Evolutionary conservation across 176 grass and related monocot genomes (phyloP).

Genomic region (Cenchrus purpureus): DNA sequence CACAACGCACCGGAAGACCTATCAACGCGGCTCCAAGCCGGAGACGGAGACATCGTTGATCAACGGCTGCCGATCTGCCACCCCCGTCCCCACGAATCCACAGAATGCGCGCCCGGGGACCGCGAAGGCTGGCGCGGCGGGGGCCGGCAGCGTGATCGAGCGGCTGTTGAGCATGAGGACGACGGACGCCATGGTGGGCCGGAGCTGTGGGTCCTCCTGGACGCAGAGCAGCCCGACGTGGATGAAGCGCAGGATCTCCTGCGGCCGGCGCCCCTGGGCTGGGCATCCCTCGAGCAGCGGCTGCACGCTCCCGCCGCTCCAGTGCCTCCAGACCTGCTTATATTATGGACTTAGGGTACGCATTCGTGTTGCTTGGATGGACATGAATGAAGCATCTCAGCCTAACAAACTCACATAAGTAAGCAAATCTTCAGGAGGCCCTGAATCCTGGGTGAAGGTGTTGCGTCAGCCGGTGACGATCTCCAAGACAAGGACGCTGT

Average conservation of each 20-base stretch:
- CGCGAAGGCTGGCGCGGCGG: conserved; percentile 38
- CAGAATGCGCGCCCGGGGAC: background rate
- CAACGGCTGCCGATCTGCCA: background rate
- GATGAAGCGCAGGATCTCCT: conserved; percentile 49
- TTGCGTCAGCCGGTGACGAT: conserved; percentile 44
- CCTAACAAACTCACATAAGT: conserved; percentile 33
- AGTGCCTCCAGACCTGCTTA: conserved; percentile 53
- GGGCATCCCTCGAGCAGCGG: conserved; percentile 33
- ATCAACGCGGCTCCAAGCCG: too few species aligned
- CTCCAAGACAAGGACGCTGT: conserved; percentile 57
- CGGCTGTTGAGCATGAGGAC: conserved; percentile 58
- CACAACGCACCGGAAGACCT: too few species aligned
- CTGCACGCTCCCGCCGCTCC: conserved; percentile 14
- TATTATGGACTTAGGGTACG: too few species aligned
- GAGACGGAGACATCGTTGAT: too few species aligned
- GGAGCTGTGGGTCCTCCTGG: conserved; percentile 40
- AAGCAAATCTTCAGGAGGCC: conserved; percentile 23
- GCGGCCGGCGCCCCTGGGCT: background rate
- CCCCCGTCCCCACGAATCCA: background rate
- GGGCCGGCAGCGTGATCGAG: conserved; percentile 43
- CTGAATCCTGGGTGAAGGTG: too few species aligned
- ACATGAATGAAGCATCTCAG: background rate
- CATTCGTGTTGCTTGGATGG: too few species aligned
- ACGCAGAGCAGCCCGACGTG: conserved; percentile 59
- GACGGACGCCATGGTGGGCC: conserved; percentile 53